Evolutionary conservation across 2,329 filamentous ascomycete genomes (phyloP).

Genomic region (Lachnellula arida): DNA sequence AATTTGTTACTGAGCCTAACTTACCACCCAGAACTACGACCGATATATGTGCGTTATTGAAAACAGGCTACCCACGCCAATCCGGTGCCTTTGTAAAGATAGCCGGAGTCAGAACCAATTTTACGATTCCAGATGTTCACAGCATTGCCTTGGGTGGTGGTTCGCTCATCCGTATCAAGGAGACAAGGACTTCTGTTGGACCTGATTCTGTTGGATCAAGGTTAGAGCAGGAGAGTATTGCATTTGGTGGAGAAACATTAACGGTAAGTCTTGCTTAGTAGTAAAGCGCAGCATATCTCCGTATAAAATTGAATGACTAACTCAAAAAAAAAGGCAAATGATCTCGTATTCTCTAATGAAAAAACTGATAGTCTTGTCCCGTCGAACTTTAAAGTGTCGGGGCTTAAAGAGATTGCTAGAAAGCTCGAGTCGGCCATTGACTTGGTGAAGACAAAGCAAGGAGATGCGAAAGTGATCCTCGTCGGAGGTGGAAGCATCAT

Average conservation of each 20-base stretch:
- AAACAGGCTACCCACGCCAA: constrained; percentile 56
- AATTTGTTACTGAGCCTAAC: constrained; percentile 4
- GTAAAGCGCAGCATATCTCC: no score
- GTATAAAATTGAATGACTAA: constrained; percentile 19
- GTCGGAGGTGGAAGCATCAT: constrained; percentile 55
- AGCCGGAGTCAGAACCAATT: constrained; percentile 55
- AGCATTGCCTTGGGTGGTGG: constrained; percentile 55
- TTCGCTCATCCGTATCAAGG: constrained; percentile 34
- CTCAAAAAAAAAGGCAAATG: constrained; percentile 38
- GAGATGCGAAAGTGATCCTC: constrained; percentile 47
- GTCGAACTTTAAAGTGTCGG: constrained; percentile 10
- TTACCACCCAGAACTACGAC: constrained; percentile 46
- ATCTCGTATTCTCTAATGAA: constrained; percentile 17
- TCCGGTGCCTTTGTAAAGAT: constrained; percentile 54
- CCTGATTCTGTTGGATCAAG: constrained; percentile 52
- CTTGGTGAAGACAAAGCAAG: constrained; percentile 51
- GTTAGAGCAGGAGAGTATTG: constrained; percentile 42
- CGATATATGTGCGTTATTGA: constrained; percentile 53
- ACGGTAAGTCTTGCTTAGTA: constrained; percentile 43
- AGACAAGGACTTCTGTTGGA: constrained; percentile 51
- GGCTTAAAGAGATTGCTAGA: constrained; percentile 26
- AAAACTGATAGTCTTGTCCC: constrained; percentile 9
- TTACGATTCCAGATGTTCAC: constrained; percentile 51
- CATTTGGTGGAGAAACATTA: constrained; percentile 49
- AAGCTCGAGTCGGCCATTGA: constrained; percentile 51